Conservation (phyloP, 2,329 filamentous ascomycete genomes). For the Trichoderma sp. region DNA sequence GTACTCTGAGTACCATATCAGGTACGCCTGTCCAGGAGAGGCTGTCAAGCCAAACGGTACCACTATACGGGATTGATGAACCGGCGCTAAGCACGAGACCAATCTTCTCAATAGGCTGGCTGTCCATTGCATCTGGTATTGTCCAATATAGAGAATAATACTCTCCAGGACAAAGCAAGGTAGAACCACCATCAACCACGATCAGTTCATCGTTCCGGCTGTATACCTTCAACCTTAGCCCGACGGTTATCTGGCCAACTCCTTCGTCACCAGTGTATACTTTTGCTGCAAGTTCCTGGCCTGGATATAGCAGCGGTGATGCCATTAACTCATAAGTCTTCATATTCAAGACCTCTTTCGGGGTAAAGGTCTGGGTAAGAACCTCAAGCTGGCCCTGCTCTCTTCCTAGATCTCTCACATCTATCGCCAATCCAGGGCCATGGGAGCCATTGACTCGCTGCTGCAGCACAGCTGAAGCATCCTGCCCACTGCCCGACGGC, state of each 20-base stretch:
- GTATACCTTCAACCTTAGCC: constrained; percentile 18
- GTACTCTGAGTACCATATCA: constrained; percentile 16
- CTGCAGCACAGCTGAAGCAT: background rate
- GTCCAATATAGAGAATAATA: background rate
- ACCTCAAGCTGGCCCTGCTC: constrained; percentile 14
- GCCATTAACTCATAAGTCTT: constrained; percentile 26
- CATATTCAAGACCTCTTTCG: constrained; percentile 19
- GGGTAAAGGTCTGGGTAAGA: constrained; percentile 24
- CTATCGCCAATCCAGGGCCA: constrained; percentile 15
- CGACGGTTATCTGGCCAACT: background rate
- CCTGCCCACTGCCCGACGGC: constrained; percentile 25
- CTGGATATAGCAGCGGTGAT: constrained; percentile 25
- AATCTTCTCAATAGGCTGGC: constrained; percentile 24
- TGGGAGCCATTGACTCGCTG: background rate
- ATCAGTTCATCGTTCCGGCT: constrained; percentile 13
- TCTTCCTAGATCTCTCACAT: background rate
- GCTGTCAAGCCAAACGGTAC: constrained; percentile 24
- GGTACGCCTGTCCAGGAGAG: constrained; percentile 24
- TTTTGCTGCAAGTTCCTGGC: constrained; percentile 13
- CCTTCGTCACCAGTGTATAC: background rate
- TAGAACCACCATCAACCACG: background rate
- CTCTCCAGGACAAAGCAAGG: background rate
- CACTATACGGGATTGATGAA: background rate
- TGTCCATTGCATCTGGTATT: constrained; percentile 21
- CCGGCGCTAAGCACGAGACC: constrained; percentile 4